These are phyloP conservation scores for Saccharomyces hybrid DNA, from an alignment of 1,139 yeast species.

Conservation along the genomic window DNA sequence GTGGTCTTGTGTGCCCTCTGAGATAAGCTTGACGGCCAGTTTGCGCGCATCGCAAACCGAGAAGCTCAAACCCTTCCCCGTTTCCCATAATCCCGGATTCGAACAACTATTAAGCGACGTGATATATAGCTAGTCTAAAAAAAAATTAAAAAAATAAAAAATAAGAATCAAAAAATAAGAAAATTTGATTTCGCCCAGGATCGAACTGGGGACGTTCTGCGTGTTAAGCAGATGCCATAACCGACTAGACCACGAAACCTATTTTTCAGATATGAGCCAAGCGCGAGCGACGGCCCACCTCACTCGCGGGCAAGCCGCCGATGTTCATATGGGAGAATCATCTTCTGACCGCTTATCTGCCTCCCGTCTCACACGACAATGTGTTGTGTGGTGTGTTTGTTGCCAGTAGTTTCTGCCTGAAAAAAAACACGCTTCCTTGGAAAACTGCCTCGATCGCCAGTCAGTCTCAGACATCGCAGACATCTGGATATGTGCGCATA, in stretches of 20 bases:
- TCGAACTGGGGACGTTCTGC: constrained; percentile 99
- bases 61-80: constrained; percentile 10
- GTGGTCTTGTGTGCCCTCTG: constrained; percentile 15
- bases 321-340: no score
- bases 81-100: constrained; percentile 8
- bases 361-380: no score
- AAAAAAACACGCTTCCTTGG: no score
- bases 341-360: no score
- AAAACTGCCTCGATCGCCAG: no score
- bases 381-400: no score
- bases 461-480: no score
- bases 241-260: constrained; percentile 94
- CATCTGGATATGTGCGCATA: no score
- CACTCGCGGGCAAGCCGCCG: no score
- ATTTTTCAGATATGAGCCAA: background rate
- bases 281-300: background rate
- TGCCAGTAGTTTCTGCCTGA: no score
- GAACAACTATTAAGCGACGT: background rate
- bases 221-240: constrained; percentile 99
- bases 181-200: constrained; percentile 90
- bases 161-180: background rate
- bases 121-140: background rate
- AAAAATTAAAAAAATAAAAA: background rate
- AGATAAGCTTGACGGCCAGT: constrained; percentile 8
- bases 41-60: constrained; percentile 6